Evolutionary conservation across 164 flowering plant species (phyloP), one percentile per base, ranked within the genome.

Genomic region (Macadamia tetraphylla): DNA sequence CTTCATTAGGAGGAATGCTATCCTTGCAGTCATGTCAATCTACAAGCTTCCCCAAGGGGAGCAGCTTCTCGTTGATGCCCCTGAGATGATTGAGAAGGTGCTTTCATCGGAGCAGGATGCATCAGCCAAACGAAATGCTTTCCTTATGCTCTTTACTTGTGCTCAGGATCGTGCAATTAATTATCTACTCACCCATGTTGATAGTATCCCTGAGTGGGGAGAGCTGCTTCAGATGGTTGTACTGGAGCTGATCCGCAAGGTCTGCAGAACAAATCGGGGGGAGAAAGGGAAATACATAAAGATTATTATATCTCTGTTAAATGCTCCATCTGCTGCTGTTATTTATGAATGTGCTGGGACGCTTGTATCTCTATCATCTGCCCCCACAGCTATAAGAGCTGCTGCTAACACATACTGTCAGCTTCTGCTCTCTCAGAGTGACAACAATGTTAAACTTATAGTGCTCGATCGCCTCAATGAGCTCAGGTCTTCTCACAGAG

Each of bases 161-260:
- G 87, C 85, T 3, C 92, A 91, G 65, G 97, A 91, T 30, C 80
- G 85, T 5, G 94, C 94, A 0, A 67, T 88, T 0, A 81, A 76
- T 63, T 88, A 86, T 64, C 83, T 91, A 0, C 75, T 88, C 32
- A 69, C 80, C 7, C 75, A 88, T 69, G 77, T 79, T 35, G 97
- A 88, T 59, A 83, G 78, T 64, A 78, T 92, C 30, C 67, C 78
- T 14, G 92, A 90, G 12, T 92, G 97, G 98, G 90, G 90, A 14
- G 97, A 92, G 73, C 76, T 78, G 77, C 83, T 92, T 57, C 98
- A 94, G 84, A 87, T 94, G 97, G 97, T 94, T 62, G 95, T 94
- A 15, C 67, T 92, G 81, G 98, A 94, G 70, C 79, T 94, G 83
- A 88, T 94, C 67, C 77, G 85, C 13, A 91, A 89, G 74, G 97